These are phyloP conservation scores for Lagenaria siceraria DNA, from an alignment of 306 rosid genomes.

Conservation along the genomic window DNA sequence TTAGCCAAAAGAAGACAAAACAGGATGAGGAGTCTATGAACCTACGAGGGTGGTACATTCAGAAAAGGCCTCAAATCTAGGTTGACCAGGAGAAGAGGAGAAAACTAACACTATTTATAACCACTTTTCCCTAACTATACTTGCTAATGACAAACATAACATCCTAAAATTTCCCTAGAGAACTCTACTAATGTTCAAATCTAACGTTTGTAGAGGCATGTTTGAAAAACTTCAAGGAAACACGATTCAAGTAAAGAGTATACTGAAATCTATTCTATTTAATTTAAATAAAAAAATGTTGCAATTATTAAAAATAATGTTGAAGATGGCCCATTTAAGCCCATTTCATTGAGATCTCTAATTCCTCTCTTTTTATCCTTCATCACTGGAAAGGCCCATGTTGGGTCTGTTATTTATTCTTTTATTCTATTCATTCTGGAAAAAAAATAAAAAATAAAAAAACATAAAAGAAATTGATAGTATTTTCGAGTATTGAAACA, in stretches of 20 bases:
- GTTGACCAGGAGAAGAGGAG: neutral
- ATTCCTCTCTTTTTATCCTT: neutral
- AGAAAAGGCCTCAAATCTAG: neutral
- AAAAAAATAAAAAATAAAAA: no score
- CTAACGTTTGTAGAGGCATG: neutral
- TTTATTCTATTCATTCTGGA: neutral
- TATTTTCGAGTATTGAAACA: neutral
- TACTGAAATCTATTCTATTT: neutral
- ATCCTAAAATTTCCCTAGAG: neutral
- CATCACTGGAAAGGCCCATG: neutral
- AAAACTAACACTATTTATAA: neutral
- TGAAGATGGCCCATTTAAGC: neutral
- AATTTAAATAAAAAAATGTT: neutral
- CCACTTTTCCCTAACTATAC: neutral
- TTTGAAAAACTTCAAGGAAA: neutral
- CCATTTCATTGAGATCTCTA: neutral
- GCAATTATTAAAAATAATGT: neutral
- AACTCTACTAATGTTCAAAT: neutral
- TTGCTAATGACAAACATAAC: no score
- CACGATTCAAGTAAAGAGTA: neutral
- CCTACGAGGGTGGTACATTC: neutral
- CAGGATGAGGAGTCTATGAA: neutral
- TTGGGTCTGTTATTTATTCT: neutral
- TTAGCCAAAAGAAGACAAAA: neutral
- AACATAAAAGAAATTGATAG: neutral